Base-by-base conservation (phyloP, 2,329 filamentous ascomycete genomes). In the Thielaviopsis euricoi region DNA sequence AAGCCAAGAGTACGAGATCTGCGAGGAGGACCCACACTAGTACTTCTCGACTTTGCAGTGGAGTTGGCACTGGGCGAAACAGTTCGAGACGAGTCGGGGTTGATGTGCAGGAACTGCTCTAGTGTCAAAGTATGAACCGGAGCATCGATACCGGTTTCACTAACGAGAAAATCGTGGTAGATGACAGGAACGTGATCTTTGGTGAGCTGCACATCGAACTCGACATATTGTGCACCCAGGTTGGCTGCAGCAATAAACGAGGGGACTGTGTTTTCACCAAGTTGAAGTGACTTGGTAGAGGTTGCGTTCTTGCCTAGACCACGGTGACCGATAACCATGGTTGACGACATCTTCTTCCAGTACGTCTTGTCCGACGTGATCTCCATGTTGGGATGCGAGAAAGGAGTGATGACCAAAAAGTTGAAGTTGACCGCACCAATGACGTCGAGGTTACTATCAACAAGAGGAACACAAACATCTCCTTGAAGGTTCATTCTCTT, bases 181-280 rank as follows among this genome's bases (percentile, higher is more conserved):
- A 98, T 95, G 63, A 98, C 91, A 0, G 93, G 93, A 1, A 98
- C 89, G 65, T 94, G 89, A 67, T 98, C 93, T 67, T 98, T 98
- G n/a, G 93, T 98, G 46, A 98, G 75, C 68, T 98, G 93, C 0
- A 98, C 93, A 67, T 98, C 93, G 66, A 86, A 84, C 64, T 85
- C 81, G 52, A 86, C 81, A 64, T 85, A 85, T 58, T 84, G 79
- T 2, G 82, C 93, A 9, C 93, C 93, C 55, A 98, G 71, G 64
- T 96, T 97, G 50, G 91, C 90, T 1, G 93, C 93, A 2, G 91
- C 89, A 66, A 97, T 95, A 71, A 98, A 98, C 0, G 93, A 97
- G 58, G 85, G 86, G 25, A 98, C 77, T 0, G 93, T 98, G 69
- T 98, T 98, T 71, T 98, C 93, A 60, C 93, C 94, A 1, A 98